Conservation (phyloP, 345 rosid genomes). For the Bruguiera sexangula region DNA sequence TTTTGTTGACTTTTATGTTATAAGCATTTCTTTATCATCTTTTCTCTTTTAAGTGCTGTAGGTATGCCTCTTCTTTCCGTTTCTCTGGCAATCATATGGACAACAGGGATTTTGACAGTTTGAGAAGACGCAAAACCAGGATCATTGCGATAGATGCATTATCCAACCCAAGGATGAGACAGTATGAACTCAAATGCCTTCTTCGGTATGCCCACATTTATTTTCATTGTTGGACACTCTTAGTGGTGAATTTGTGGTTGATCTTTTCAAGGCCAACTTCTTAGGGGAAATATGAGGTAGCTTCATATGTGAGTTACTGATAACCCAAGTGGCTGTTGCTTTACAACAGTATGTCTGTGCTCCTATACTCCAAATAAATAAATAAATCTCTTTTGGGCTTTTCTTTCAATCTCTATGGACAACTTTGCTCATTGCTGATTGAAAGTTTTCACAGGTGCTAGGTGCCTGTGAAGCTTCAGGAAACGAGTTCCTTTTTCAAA, state of each 20-base stretch:
- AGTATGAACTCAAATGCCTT: slow-evolving; percentile 46
- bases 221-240: too few relatives aligned
- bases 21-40: slow-evolving; percentile 18
- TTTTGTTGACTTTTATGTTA: slow-evolving; percentile 13
- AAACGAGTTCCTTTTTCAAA: not conserved
- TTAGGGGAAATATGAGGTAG: too few relatives aligned
- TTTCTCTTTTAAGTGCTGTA: slow-evolving; percentile 29
- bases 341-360: too few relatives aligned
- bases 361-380: too few relatives aligned
- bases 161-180: slow-evolving; percentile 55
- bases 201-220: slow-evolving; percentile 49
- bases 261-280: too few relatives aligned
- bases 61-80: slow-evolving; percentile 91
- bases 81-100: slow-evolving; percentile 77
- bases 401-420: too few relatives aligned
- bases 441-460: too few relatives aligned
- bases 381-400: too few relatives aligned
- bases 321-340: too few relatives aligned
- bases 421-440: too few relatives aligned
- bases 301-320: too few relatives aligned
- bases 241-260: too few relatives aligned
- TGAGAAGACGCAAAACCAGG: slow-evolving; percentile 60
- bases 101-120: slow-evolving; percentile 48
- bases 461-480: not conserved
- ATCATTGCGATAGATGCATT: slow-evolving; percentile 87